Evolutionary conservation across 352 stramenopile genomes (phyloP), one percentile per base, ranked within the genome.

Genomic region (Globisporangium yorkense): DNA sequence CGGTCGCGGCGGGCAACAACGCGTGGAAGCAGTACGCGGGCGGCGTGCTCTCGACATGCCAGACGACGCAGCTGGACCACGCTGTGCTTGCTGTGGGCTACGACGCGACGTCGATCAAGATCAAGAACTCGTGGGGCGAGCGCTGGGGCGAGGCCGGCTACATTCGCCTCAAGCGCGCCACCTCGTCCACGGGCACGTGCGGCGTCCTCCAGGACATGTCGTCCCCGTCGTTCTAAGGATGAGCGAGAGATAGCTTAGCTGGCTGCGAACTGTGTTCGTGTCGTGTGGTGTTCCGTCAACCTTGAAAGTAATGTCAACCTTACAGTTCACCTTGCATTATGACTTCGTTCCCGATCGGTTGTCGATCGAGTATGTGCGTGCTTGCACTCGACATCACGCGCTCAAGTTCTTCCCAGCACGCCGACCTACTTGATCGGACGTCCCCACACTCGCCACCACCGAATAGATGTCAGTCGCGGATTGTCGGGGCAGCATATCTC

Each of bases 111-210:
- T 71, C 67, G 55, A 97, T 94, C 73, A 97, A 97, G 61, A 81
- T 99, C 39, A 97, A 96, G 52, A 99, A 99, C 74, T 98, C 95
- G 51, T 99, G 95, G 96, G 96, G 96, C 39, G 61, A 74, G 5
- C 71, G 64, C 21, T 98, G 93, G 91, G 93, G 94, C 44, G 84
- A 94, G 56, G 66, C 84, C 41, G 96, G 95, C 44, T 98, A 97
- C 80, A 96, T 99, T 51, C 81, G 82, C 54, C 80, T 99, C 41
- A 24, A 47, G 41, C 41, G 41, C 16, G 16, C 16, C 20, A 20
- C 15, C 71, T 88, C 27, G 90, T 51, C 80, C 75, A 67, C 50
- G 59, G 77, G 65, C 37, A 70, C 40, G 57, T 70, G 54, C 57
- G 49, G 41, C 85, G 73, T 70, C 81, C 57, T 62, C 52, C 52